These are phyloP conservation scores for Endocalyx cinctus DNA, from an alignment of 2,329 filamentous ascomycete species.

Conservation along the genomic window DNA sequence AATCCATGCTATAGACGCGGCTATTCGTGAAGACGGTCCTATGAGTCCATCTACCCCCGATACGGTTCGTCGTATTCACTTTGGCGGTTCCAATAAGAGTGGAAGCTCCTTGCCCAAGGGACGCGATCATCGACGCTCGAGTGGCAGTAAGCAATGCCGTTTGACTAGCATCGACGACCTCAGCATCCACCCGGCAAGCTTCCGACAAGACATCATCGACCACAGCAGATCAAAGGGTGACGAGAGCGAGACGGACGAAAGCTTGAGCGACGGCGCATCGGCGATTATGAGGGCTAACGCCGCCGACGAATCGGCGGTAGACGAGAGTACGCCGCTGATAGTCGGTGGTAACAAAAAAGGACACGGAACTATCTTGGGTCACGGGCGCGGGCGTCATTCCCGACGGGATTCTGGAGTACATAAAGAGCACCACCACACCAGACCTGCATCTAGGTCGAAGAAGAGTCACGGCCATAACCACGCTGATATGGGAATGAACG, in stretches of 20 bases:
- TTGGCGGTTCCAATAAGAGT: conserved; percentile 27
- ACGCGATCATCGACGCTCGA: conserved; percentile 42
- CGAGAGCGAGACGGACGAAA: conserved; percentile 46
- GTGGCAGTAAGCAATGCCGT: conserved; percentile 49
- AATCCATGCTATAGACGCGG: conserved; percentile 35
- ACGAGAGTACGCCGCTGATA: conserved; percentile 38
- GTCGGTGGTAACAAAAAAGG: conserved; percentile 9
- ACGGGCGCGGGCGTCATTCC: conserved; percentile 22
- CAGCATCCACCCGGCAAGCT: conserved; percentile 82
- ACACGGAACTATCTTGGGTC: conserved; percentile 24
- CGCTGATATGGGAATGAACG: conserved; percentile 92
- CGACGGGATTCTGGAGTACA: conserved; percentile 55
- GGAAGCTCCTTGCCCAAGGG: conserved; percentile 32
- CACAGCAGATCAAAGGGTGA: conserved; percentile 63
- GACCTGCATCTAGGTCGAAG: conserved; percentile 51
- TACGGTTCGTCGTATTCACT: conserved; percentile 35
- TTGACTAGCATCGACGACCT: conserved; percentile 67
- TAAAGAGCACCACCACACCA: conserved; percentile 72
- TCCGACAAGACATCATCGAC: conserved; percentile 88
- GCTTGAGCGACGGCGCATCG: conserved; percentile 45
- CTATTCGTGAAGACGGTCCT: conserved; percentile 52
- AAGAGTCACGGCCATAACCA: conserved; percentile 69
- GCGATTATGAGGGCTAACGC: conserved; percentile 33
- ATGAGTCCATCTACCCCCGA: conserved; percentile 28
- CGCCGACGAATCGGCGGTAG: conserved; percentile 22